Evolutionary conservation across 768 basidiomycete genomes (phyloP).

Genomic region (Mycena sanguinolenta): DNA sequence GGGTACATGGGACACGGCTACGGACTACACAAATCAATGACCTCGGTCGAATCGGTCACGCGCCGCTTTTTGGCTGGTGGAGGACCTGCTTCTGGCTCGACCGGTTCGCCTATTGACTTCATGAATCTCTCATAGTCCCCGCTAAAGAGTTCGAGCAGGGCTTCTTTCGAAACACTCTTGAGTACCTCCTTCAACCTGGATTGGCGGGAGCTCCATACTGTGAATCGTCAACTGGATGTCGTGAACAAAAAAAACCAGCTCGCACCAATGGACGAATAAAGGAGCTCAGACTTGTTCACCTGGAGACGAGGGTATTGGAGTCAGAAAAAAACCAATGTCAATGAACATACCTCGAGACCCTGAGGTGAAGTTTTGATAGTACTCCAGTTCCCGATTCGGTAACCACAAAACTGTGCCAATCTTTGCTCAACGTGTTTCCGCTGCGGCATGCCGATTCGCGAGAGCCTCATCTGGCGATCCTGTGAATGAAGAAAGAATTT

Average conservation of each 20-base stretch:
- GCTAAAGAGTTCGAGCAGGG: constrained; percentile 5
- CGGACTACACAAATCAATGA: constrained; percentile 22
- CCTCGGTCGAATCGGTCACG: background rate
- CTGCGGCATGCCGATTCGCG: background rate
- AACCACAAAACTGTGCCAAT: constrained; percentile 14
- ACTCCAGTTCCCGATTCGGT: constrained; percentile 15
- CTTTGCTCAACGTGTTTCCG: constrained; percentile 15
- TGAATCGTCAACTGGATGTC: background rate
- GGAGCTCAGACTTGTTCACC: constrained; percentile 24
- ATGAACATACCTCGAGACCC: constrained; percentile 7
- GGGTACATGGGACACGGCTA: background rate
- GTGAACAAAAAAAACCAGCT: background rate
- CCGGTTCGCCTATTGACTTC: background rate
- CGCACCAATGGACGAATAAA: constrained; percentile 14
- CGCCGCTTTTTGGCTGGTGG: constrained; percentile 20
- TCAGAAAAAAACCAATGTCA: background rate
- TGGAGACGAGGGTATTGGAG: background rate
- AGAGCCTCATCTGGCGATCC: constrained; percentile 8
- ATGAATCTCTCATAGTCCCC: constrained; percentile 4
- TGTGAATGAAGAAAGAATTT: constrained; percentile 17
- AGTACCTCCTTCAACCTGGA: constrained; percentile 10
- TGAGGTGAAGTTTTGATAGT: background rate
- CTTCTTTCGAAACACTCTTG: constrained; percentile 5
- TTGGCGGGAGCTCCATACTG: background rate
- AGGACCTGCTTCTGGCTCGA: constrained; percentile 3